Percentiles rank a stretch among this genome's conserved stretches.
These are phyloP conservation scores for Coemansia sp. DNA, from an alignment of 192 early-diverging fungal species.

Conservation along the genomic window DNA sequence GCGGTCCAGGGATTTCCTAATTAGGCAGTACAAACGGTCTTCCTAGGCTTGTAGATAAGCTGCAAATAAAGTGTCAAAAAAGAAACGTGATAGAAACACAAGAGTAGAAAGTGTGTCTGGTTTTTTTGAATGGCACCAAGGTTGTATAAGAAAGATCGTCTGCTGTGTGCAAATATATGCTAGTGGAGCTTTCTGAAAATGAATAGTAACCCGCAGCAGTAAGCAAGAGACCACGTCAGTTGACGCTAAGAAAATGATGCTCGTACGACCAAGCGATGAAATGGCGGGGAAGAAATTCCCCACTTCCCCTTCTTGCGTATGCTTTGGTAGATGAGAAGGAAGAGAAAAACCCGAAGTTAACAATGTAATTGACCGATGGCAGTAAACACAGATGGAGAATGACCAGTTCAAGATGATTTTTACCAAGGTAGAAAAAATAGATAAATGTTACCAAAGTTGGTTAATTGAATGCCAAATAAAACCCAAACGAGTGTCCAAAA, in stretches of 20 bases:
- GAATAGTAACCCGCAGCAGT: neutral
- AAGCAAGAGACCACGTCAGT: neutral
- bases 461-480: too few relatives aligned
- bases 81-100: neutral
- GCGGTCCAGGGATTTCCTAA: neutral
- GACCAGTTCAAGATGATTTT: too few relatives aligned
- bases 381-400: too few relatives aligned
- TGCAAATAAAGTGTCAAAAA: neutral
- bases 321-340: neutral
- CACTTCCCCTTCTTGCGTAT: neutral
- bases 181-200: neutral
- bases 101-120: constrained; percentile 4
- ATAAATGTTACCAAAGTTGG: too few relatives aligned
- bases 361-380: too few relatives aligned
- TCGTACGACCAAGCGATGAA: neutral
- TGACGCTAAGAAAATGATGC: neutral
- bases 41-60: neutral
- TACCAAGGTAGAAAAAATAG: too few relatives aligned
- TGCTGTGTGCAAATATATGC: constrained; percentile 6
- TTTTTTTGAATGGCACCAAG: constrained; percentile 2
- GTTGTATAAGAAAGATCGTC: neutral
- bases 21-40: neutral
- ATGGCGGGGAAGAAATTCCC: neutral
- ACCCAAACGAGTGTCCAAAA: neutral
- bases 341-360: neutral